These are phyloP conservation scores for Fonsecaea nubica DNA, from an alignment of 2,329 filamentous ascomycete species.

Conservation along the genomic window DNA sequence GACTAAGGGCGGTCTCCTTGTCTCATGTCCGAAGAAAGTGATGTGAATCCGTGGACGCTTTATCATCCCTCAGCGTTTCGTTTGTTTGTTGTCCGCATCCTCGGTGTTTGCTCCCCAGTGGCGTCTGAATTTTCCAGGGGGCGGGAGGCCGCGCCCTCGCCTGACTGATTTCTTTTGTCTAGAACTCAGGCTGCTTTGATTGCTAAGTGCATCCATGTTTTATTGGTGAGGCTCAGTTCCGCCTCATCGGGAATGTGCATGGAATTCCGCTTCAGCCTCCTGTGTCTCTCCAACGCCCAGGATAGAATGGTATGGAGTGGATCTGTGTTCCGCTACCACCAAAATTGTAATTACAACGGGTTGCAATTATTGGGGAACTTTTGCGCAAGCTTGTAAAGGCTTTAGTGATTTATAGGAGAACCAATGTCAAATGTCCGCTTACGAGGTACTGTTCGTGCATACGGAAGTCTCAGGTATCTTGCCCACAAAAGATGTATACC, in stretches of 20 bases:
- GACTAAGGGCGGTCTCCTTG: not conserved
- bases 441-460: too few species aligned
- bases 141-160: not conserved
- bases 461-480: too few species aligned
- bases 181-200: not conserved
- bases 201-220: not conserved
- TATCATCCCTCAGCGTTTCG: not conserved
- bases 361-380: conserved; percentile 2
- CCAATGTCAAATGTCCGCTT: too few species aligned
- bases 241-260: too few species aligned
- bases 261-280: not conserved
- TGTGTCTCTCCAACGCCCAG: not conserved
- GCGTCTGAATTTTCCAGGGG: not conserved
- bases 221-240: too few species aligned
- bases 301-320: too few species aligned
- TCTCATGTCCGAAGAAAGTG: not conserved
- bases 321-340: too few species aligned
- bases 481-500: too few species aligned
- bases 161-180: not conserved
- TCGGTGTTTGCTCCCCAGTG: not conserved
- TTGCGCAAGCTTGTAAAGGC: conserved; percentile 11
- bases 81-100: not conserved
- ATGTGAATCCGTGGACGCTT: not conserved
- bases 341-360: not conserved
- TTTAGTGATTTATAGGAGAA: conserved; percentile 1